phyloP scores from a whole-genome alignment of 176 grass and related monocot genomes.

The Musa acuminata region DNA sequence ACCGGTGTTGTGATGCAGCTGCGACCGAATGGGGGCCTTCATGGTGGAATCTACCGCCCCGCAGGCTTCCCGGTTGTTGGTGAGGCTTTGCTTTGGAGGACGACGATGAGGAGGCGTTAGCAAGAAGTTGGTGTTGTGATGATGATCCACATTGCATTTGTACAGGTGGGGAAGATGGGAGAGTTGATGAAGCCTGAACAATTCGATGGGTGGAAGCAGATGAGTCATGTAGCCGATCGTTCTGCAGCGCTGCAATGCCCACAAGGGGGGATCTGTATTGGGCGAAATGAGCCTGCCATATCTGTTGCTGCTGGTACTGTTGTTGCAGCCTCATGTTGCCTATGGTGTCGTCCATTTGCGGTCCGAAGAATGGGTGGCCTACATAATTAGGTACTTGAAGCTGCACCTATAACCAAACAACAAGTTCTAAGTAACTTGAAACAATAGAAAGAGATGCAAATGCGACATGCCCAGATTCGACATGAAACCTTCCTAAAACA shows the following conservation, averaged over 20 bases:
- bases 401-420: not conserved
- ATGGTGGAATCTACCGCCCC: not conserved
- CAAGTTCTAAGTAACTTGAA: not conserved
- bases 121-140: not conserved
- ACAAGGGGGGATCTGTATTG: not conserved
- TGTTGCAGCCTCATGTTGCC: not conserved
- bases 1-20: not conserved
- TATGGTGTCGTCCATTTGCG: not conserved
- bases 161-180: not conserved
- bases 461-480: no score
- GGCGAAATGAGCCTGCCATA: constrained; percentile 1
- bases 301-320: not conserved
- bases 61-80: not conserved
- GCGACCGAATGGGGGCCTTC: no score
- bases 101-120: not conserved
- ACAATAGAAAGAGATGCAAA: no score
- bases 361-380: not conserved
- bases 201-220: not conserved
- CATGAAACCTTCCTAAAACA: no score
- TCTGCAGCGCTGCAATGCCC: not conserved
- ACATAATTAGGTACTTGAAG: not conserved
- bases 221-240: no score
- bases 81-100: not conserved
- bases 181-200: not conserved
- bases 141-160: not conserved